A percentile compares a stretch with the other conserved stretches of the same genome.
phyloP scores from a whole-genome alignment of 495 filamentous ascomycete species.

The Xylaria venustula region DNA sequence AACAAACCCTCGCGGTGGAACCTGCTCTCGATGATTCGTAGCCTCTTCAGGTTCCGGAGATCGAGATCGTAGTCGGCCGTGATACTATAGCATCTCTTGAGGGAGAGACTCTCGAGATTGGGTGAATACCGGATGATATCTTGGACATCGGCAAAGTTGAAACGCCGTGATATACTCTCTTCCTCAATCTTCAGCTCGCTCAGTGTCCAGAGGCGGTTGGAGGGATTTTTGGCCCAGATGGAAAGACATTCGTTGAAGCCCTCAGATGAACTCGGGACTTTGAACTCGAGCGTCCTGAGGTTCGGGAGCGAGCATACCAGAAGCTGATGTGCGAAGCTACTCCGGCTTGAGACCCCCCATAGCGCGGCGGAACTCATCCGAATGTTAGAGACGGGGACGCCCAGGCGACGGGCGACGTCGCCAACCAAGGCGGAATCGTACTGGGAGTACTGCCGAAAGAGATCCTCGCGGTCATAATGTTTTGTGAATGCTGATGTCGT shows the following conservation, averaged over 20 bases:
- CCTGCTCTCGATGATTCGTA: conserved; percentile 16
- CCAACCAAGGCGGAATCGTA: conserved; percentile 17
- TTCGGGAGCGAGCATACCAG: conserved; percentile 15
- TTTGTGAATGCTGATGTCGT: conserved; percentile 14
- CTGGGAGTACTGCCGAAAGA: conserved; percentile 16
- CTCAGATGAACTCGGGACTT: conserved; percentile 13
- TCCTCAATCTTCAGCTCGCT: conserved; percentile 13
- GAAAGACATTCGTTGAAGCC: conserved; percentile 17
- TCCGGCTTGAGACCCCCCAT: conserved; percentile 12
- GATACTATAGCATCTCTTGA: conserved; percentile 17
- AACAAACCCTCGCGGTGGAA: conserved; percentile 17
- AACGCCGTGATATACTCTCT: conserved; percentile 15
- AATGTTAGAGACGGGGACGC: conserved; percentile 14
- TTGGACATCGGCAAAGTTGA: conserved; percentile 17
- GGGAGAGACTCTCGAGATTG: conserved; percentile 12
- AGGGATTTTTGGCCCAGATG: conserved; percentile 14
- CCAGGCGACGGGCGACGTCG: conserved; percentile 13
- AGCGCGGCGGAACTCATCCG: conserved; percentile 14
- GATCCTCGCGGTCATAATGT: conserved; percentile 15
- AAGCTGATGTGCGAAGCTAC: conserved; percentile 15
- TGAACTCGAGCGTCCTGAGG: conserved; percentile 11
- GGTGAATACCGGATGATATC: conserved; percentile 15
- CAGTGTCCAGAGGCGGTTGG: conserved; percentile 15
- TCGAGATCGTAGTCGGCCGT: conserved; percentile 17
- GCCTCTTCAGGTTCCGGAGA: conserved; percentile 8